These are phyloP conservation scores for Dalbergia cochinchinensis DNA, from an alignment of 306 rosid species.

Conservation along the genomic window DNA sequence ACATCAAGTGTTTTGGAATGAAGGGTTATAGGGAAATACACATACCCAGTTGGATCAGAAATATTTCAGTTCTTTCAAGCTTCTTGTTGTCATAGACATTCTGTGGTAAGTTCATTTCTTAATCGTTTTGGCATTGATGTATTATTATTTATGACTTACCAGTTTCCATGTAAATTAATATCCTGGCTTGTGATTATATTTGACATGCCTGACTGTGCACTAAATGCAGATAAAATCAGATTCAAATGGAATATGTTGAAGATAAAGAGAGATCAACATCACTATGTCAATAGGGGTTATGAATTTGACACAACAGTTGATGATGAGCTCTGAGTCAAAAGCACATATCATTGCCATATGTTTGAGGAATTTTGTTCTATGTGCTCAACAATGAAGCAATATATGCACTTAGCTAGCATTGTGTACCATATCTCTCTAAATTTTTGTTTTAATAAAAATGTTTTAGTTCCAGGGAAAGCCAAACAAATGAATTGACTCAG, in stretches of 20 bases:
- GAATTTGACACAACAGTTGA: neutral
- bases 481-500: neutral
- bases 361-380: no score
- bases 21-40: neutral
- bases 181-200: no score
- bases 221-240: neutral
- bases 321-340: neutral
- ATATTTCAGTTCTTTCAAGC: neutral
- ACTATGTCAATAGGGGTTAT: no score
- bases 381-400: no score
- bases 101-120: neutral
- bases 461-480: neutral
- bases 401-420: no score
- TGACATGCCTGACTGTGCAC: neutral
- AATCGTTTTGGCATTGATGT: neutral
- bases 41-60: neutral
- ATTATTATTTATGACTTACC: no score
- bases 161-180: no score
- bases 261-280: neutral
- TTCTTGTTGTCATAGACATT: neutral
- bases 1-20: slow-evolving; percentile 1
- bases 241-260: neutral
- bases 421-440: no score
- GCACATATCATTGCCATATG: no score
- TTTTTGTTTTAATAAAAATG: neutral